Evolutionary conservation across 139 green algal species (phyloP).

Genomic region (Coelastrella sp.): DNA sequence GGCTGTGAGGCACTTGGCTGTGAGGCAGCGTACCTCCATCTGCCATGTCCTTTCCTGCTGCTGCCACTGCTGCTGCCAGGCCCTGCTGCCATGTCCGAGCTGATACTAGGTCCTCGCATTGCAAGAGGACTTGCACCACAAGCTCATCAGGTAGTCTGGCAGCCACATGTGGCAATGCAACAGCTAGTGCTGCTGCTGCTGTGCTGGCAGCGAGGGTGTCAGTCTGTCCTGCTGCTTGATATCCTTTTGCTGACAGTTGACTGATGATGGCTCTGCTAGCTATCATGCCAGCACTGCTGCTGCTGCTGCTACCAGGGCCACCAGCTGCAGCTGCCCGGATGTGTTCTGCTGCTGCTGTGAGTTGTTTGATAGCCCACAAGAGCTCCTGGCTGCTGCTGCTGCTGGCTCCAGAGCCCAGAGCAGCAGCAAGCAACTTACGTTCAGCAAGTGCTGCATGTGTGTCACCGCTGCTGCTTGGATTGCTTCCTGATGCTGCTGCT

Average conservation of each 20-base stretch:
- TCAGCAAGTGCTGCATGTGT: background rate
- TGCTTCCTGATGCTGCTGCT: background rate
- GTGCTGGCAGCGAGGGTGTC: background rate
- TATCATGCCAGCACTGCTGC: too few species aligned
- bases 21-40: too few species aligned
- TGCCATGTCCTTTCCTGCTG: too few species aligned
- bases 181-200: background rate
- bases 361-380: constrained; percentile 19
- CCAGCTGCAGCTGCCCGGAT: background rate
- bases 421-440: background rate
- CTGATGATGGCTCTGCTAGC: too few species aligned
- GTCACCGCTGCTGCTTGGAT: background rate
- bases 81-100: background rate
- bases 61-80: background rate
- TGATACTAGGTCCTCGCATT: background rate
- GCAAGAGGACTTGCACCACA: constrained; percentile 14
- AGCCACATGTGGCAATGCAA: background rate
- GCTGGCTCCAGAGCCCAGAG: background rate
- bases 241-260: background rate
- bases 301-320: background rate
- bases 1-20: background rate
- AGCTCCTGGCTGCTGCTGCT: background rate
- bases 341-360: background rate
- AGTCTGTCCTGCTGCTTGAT: background rate
- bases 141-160: background rate